Conservation (phyloP, 1,284 basidiomycete genomes). For the Takashimella tepidaria region DNA sequence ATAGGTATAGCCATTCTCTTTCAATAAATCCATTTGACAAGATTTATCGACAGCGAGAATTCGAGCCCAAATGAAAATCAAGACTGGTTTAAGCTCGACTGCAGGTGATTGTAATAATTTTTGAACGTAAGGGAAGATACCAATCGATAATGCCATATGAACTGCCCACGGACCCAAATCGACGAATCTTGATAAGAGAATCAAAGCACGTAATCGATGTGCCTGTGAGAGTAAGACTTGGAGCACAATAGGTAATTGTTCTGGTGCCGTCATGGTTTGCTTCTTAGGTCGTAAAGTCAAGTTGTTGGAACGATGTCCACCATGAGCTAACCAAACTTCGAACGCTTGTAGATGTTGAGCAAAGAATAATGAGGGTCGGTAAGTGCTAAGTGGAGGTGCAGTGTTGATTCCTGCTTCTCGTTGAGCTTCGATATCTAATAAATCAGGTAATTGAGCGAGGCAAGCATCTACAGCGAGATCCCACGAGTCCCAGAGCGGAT, state of each 20-base stretch:
- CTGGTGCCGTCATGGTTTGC: conserved; percentile 52
- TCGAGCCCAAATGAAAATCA: conserved; percentile 98
- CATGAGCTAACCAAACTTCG: conserved; percentile 94
- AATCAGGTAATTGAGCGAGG: conserved; percentile 80
- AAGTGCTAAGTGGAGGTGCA: conserved; percentile 50
- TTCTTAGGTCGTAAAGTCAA: conserved; percentile 57
- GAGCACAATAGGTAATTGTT: conserved; percentile 94
- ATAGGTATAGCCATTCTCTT: conserved; percentile 80
- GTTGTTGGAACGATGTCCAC: conserved; percentile 52
- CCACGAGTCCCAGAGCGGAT: conserved; percentile 95
- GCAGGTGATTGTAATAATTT: conserved; percentile 93
- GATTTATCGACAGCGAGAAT: conserved; percentile 92
- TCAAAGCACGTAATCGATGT: conserved; percentile 89
- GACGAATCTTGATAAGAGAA: conserved; percentile 94
- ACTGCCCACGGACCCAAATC: conserved; percentile 99
- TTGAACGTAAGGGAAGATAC: conserved; percentile 98
- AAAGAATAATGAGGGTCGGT: conserved; percentile 90
- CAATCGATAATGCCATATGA: conserved; percentile 92
- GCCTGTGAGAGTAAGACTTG: conserved; percentile 96
- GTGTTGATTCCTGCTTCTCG: conserved; percentile 41
- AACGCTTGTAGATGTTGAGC: conserved; percentile 95
- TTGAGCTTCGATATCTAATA: conserved; percentile 60
- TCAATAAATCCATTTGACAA: conserved; percentile 85
- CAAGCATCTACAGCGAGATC: conserved; percentile 97
- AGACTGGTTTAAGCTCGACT: conserved; percentile 89